Evolutionary conservation across 2,329 filamentous ascomycete genomes (phyloP).

Genomic region (Ascosphaera pollenicola): DNA sequence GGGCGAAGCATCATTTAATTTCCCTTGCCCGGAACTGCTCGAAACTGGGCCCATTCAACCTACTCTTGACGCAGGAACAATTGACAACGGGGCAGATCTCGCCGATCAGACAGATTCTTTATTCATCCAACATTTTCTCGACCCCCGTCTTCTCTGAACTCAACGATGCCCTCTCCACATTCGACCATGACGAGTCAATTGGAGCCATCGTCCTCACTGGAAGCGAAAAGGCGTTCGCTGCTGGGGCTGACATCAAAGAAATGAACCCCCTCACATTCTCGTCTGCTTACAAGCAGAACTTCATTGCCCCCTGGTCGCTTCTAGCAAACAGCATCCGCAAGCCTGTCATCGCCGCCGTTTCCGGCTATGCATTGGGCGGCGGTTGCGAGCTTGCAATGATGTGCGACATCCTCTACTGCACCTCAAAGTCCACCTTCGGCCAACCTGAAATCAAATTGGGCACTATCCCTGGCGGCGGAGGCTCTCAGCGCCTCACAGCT

Average conservation of each 20-base stretch:
- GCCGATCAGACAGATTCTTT: no score
- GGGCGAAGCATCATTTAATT: no score
- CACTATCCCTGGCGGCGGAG: slow-evolving; percentile 76
- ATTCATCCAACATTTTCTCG: no score
- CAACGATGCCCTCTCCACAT: slow-evolving; percentile 50
- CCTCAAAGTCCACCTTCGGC: slow-evolving; percentile 66
- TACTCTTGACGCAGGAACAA: no score
- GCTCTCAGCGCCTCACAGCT: slow-evolving; percentile 67
- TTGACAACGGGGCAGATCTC: no score
- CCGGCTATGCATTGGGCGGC: slow-evolving; percentile 81
- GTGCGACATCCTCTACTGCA: slow-evolving; percentile 90
- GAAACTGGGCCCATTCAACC: no score
- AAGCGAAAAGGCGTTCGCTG: slow-evolving; percentile 74
- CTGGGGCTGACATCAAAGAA: slow-evolving; percentile 96
- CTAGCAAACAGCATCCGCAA: slow-evolving; percentile 73
- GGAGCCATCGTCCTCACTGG: slow-evolving; percentile 71
- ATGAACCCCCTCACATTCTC: slow-evolving; percentile 88
- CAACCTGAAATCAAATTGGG: slow-evolving; percentile 96
- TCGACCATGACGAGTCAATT: slow-evolving; percentile 48
- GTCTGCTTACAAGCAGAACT: slow-evolving; percentile 67
- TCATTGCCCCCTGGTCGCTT: slow-evolving; percentile 87
- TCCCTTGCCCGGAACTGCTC: no score
- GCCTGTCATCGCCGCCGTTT: slow-evolving; percentile 82
- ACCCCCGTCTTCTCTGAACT: slow-evolving; percentile 81
- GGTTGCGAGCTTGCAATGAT: slow-evolving; percentile 96